Evolutionary conservation across 78 protist species (phyloP).

Genomic region (Protostelium mycophagum): DNA sequence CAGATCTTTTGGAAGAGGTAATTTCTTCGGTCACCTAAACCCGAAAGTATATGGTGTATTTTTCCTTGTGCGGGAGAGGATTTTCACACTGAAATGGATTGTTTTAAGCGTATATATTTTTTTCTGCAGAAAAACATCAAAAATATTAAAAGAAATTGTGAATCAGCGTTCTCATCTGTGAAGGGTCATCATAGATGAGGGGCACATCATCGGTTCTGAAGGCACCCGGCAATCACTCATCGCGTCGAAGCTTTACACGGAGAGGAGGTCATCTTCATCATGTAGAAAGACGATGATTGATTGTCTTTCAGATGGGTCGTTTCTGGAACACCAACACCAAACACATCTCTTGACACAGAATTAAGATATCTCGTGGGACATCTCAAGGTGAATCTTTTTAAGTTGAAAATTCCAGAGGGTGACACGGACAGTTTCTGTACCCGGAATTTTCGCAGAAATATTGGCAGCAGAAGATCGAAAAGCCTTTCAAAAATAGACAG

Average conservation of each 20-base stretch:
- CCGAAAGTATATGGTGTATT: no score
- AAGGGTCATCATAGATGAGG: neutral
- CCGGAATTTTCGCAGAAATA: neutral
- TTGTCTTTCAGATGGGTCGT: neutral
- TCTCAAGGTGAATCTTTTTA: neutral
- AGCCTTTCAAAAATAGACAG: neutral
- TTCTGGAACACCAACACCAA: neutral
- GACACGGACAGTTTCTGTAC: neutral
- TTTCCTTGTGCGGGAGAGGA: no score
- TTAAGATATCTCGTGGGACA: neutral
- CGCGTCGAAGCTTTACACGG: neutral
- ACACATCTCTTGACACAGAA: neutral
- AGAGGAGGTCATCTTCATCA: neutral
- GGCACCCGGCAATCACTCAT: neutral
- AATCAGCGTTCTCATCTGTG: no score
- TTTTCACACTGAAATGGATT: neutral
- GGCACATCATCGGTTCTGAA: neutral
- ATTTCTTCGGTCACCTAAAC: no score
- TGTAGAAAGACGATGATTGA: neutral
- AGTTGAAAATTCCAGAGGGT: neutral
- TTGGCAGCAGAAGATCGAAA: neutral
- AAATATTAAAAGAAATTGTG: no score
- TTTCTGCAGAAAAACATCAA: no score
- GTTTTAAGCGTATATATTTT: neutral
- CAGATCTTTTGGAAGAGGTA: neutral